Evolutionary conservation across 1,284 basidiomycete genomes (phyloP), one percentile per base, ranked within the genome.

Genomic region (Cryptococcus deneoformans): DNA sequence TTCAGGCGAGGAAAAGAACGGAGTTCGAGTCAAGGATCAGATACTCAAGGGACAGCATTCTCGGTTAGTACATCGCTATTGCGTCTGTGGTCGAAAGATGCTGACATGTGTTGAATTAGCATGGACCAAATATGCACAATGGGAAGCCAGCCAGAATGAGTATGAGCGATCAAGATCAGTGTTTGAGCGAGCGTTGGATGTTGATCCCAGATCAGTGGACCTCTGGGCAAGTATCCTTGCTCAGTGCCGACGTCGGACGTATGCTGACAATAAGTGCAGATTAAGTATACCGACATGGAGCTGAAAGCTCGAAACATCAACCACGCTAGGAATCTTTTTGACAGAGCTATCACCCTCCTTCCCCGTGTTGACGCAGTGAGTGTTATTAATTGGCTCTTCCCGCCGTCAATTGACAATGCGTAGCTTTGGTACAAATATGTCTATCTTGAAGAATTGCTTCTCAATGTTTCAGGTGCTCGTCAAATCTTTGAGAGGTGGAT

Each of bases 401-500:
- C 2, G 10, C 10, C 12, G 12, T 35, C 29, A 46, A 40, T 40
- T 52, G 43, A 61, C 54, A 34, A 47, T 12, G 20, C 50, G 12
- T 86, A 92, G 70, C 81, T 95, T 4, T 97, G 94, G 95, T 97
- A 97, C 84, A 97, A 97, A 79, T 99, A 97, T 63, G 95, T 99
- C 54, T 97, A 97, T 79, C 85, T 99, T 54, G 95, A 99, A 75
- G 95, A 99, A 77, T 84, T 99, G 3, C 84, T 99, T 11, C 90
- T 95, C 70, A 99, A 99, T 72, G 86, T 99, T 40, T 85, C 91
- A 1, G 95, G 95, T 36, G 93, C 94, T 1, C 86, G 95, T 9
- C 94, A 98, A 75, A 90, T 99, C 57, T 99, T 99, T 69, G 96
- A 99, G 78, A 84, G 95, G 49, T 99, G 95, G 95, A 96, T 99